Percentiles rank a stretch among this genome's conserved stretches.
phyloP scores from a whole-genome alignment of 495 filamentous ascomycete genomes.

The Penicillium salamii region DNA sequence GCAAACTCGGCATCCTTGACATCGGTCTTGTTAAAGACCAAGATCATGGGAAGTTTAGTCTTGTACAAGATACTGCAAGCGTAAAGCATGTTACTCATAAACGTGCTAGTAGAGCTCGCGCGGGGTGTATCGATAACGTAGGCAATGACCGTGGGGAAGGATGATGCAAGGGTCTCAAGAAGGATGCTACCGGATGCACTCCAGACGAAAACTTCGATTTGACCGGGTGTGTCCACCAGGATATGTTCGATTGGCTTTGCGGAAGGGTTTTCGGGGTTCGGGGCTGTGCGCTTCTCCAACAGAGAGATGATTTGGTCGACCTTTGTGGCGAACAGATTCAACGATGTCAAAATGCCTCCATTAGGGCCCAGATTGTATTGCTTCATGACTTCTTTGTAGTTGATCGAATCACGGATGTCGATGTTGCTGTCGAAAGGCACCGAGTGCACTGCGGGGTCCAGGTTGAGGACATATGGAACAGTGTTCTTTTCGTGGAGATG shows the following conservation, averaged over 20 bases:
- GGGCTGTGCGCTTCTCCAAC: slow-evolving; percentile 78
- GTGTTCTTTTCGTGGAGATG: slow-evolving; percentile 73
- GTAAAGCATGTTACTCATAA: slow-evolving; percentile 99
- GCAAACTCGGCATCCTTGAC: slow-evolving; percentile 86
- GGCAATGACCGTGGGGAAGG: slow-evolving; percentile 93
- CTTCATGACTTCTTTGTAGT: slow-evolving; percentile 99
- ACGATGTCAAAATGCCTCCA: slow-evolving; percentile 92
- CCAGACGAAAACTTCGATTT: slow-evolving; percentile 99
- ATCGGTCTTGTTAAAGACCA: slow-evolving; percentile 99
- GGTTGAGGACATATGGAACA: slow-evolving; percentile 91
- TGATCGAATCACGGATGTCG: slow-evolving; percentile 97
- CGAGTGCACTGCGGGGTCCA: slow-evolving; percentile 89
- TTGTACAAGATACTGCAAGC: slow-evolving; percentile 98
- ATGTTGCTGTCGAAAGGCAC: slow-evolving; percentile 99
- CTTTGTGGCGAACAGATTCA: slow-evolving; percentile 97
- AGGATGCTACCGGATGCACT: slow-evolving; percentile 89
- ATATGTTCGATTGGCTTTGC: slow-evolving; percentile 75
- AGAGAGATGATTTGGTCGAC: slow-evolving; percentile 89
- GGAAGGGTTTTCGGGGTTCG: slow-evolving; percentile 58
- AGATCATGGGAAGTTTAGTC: slow-evolving; percentile 94
- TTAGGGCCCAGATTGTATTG: slow-evolving; percentile 98
- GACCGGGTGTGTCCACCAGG: slow-evolving; percentile 90
- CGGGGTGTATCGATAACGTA: slow-evolving; percentile 97
- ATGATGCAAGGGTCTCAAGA: slow-evolving; percentile 86
- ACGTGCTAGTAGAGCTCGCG: slow-evolving; percentile 86